phyloP scores from a whole-genome alignment of 306 rosid genomes.

The Fragaria ananassa region DNA sequence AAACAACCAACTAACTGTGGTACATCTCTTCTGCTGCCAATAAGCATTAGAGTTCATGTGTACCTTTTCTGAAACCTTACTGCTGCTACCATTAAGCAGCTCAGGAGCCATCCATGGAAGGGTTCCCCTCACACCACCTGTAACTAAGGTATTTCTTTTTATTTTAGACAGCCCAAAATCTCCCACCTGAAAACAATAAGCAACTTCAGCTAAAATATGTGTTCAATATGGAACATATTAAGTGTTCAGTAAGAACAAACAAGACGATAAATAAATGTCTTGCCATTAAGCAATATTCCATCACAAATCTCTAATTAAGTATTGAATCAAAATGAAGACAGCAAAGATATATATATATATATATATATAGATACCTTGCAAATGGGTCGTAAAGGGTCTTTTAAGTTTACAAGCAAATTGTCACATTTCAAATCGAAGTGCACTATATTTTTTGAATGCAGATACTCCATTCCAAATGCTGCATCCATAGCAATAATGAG shows the following conservation, averaged over 20 bases:
- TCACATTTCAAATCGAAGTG: slow-evolving; percentile 92
- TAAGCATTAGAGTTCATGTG: not conserved
- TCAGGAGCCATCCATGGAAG: slow-evolving; percentile 98
- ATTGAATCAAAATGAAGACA: not conserved
- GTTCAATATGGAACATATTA: slow-evolving; percentile 4
- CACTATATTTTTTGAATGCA: slow-evolving; percentile 83
- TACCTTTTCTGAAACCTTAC: slow-evolving; percentile 92
- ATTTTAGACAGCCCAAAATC: slow-evolving; percentile 94
- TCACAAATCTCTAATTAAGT: not conserved
- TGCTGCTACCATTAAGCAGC: slow-evolving; percentile 82
- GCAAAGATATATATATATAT: not conserved
- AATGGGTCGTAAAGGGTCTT: slow-evolving; percentile 77
- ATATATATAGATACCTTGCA: slow-evolving; percentile 62
- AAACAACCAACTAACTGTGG: not conserved
- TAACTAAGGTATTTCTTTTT: slow-evolving; percentile 75
- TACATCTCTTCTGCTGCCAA: not conserved
- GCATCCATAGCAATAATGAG: slow-evolving; percentile 94
- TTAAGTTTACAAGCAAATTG: slow-evolving; percentile 84
- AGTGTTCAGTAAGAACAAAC: not conserved
- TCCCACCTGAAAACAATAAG: slow-evolving; percentile 55
- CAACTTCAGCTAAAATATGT: slow-evolving; percentile 1
- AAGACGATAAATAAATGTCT: not conserved
- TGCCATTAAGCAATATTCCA: not conserved
- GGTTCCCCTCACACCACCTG: slow-evolving; percentile 88
- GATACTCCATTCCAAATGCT: slow-evolving; percentile 93